These are phyloP conservation scores for Penicillium longicatenatum DNA, from an alignment of 495 filamentous ascomycete species.

Conservation along the genomic window DNA sequence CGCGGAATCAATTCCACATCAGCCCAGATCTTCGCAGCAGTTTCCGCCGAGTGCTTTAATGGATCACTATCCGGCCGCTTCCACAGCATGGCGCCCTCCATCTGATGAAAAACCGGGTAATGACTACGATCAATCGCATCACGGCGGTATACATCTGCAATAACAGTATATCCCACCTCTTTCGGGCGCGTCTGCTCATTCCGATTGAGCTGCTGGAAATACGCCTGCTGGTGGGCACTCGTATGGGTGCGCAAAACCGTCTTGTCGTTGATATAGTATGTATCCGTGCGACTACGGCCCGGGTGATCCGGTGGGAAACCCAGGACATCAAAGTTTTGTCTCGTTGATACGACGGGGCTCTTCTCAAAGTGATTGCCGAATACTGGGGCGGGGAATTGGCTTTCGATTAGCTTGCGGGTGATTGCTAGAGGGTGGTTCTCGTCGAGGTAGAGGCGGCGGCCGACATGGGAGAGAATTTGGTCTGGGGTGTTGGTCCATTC, in stretches of 20 bases:
- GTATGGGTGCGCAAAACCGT: slow-evolving; percentile 93
- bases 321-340: slow-evolving; percentile 93
- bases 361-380: slow-evolving; percentile 77
- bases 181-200: slow-evolving; percentile 52
- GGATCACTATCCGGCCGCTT: slow-evolving; percentile 68
- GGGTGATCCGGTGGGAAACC: slow-evolving; percentile 88
- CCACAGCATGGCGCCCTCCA: slow-evolving; percentile 95
- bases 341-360: slow-evolving; percentile 80
- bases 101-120: slow-evolving; percentile 98
- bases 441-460: slow-evolving; percentile 79
- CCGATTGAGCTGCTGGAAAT: slow-evolving; percentile 62
- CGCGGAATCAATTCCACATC: slow-evolving; percentile 68
- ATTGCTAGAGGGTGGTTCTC: slow-evolving; percentile 88
- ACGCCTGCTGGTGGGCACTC: slow-evolving; percentile 86
- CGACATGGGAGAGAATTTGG: slow-evolving; percentile 70
- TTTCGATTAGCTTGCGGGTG: slow-evolving; percentile 89
- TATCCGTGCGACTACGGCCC: slow-evolving; percentile 84
- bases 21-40: slow-evolving; percentile 52
- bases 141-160: slow-evolving; percentile 93
- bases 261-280: slow-evolving; percentile 88
- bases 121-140: slow-evolving; percentile 94
- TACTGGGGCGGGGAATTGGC: slow-evolving; percentile 71
- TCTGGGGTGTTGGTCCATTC: slow-evolving; percentile 83
- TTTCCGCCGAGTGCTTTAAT: slow-evolving; percentile 41
- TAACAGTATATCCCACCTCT: slow-evolving; percentile 81